Base-by-base conservation (phyloP, 2,329 filamentous ascomycete genomes). In the Fusarium sp. region DNA sequence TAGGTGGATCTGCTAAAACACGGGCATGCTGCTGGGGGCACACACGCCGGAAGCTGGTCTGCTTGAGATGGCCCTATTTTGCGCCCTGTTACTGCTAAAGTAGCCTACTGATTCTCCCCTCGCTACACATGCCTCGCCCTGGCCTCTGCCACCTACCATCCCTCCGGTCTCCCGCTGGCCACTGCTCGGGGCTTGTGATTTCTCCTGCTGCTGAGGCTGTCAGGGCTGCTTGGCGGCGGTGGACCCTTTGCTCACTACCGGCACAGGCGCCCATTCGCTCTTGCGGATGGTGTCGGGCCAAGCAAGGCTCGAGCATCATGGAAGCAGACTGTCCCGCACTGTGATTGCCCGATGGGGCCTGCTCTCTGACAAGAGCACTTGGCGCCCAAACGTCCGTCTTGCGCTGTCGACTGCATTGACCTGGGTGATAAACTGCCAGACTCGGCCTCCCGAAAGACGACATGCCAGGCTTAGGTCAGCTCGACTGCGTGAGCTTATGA, bases 401-500 rank as follows among this genome's bases (percentile, higher is more conserved):
- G 23, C 23, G 23, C 23, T 23, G 34, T 43, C 27, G 10, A 55
- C 8, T 36, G 12, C 27, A 11, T 6, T 11, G 36, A 30, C 10
- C 15, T 55, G 52, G 28, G 51, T 56, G 53, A 56, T 47, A 7
- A 37, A 47, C 27, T 46, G 34, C 48, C 31, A 36, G 44, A 53
- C 34, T 16, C 52, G 39, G 47, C 23, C 23, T 18, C 18, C 28
- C 27, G 8, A 23, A 39, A 15, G 9, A 23, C 23, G 37, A 8
- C 48, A n/a, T 28, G 6, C 16, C 8, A 40, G 51, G 67, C 66
- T 70, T 52, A 70, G 62, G 66, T 70, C 53, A 70, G 62, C 53
- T 43, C 34, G 48, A 28, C 46, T 51, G 44, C 43, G 57, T 70
- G 67, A 70, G 67, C 66, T 70, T 70, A 70, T 23, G 23, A 23